A percentile compares a stretch with the other conserved stretches of the same genome.
These are phyloP conservation scores for Aspergillus steynii DNA, from an alignment of 495 filamentous ascomycete species.

Conservation along the genomic window DNA sequence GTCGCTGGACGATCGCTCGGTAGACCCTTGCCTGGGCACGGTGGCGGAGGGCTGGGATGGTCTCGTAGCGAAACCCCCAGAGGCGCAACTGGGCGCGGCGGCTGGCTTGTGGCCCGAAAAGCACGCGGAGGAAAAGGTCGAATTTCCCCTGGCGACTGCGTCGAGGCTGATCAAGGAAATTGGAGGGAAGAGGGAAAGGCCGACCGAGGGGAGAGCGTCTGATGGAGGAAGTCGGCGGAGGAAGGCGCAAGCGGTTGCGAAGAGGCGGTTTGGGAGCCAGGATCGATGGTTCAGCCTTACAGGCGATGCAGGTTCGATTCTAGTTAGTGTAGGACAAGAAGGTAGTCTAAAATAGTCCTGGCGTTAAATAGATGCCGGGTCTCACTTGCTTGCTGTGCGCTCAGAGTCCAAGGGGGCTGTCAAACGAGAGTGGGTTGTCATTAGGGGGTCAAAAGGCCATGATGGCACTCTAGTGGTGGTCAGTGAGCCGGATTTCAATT, in stretches of 20 bases:
- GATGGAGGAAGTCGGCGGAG: constrained; percentile 20
- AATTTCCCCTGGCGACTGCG: constrained; percentile 25
- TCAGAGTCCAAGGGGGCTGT: neutral
- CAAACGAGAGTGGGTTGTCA: neutral
- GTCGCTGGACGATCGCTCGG: constrained; percentile 64
- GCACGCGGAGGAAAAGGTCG: constrained; percentile 31
- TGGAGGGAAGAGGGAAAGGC: constrained; percentile 22
- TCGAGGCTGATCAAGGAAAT: constrained; percentile 15
- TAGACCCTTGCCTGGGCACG: constrained; percentile 75
- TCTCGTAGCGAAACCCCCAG: constrained; percentile 68
- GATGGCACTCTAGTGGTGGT: neutral
- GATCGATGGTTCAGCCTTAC: constrained; percentile 13
- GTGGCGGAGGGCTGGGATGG: constrained; percentile 67
- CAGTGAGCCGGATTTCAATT: neutral
- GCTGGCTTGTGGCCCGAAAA: constrained; percentile 60
- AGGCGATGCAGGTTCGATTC: neutral
- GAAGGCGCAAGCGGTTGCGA: constrained; percentile 33
- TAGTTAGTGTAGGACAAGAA: neutral
- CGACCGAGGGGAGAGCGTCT: constrained; percentile 22
- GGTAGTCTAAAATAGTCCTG: neutral
- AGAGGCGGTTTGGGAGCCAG: constrained; percentile 45
- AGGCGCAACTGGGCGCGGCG: constrained; percentile 63
- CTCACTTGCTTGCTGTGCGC: neutral
- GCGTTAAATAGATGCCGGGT: neutral
- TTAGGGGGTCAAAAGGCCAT: neutral